Evolutionary conservation across 768 basidiomycete species (phyloP), one percentile per base, ranked within the genome.

Genomic region (Hirschioporus abietinus): DNA sequence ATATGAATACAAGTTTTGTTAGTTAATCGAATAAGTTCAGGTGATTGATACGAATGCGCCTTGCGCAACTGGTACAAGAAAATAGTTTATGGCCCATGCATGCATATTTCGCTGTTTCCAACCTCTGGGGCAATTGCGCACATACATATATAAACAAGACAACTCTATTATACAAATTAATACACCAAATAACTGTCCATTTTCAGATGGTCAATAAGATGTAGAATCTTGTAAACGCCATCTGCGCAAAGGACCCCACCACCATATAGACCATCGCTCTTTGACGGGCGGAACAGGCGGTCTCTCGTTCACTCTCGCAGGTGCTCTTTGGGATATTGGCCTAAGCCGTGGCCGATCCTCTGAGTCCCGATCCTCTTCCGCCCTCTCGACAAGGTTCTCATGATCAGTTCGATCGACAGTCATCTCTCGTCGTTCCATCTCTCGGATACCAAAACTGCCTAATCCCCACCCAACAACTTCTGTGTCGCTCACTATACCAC

Each of bases 181-280:
- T 52, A 20, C 42, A 52, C 20, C 4, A 52, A 52, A 20, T 52
- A 52, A 52, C 4, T 52, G 42, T 52, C 42, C 42, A 52, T 52
- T 52, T 52, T 52, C 2, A 52, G 4, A 52, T 52, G 15, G 12
- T 35, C 72, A 76, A 75, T 94, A 94, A 63, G 82, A 80, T 9
- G 92, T 93, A 68, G 90, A 85, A 71, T 94, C 92, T 70, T 88
- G 84, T 70, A 93, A 75, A 60, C 92, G 80, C 92, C 91, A 93
- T 30, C 82, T 81, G 60, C 83, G 79, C 24, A 93, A 75, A 1
- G 92, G 91, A 0, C 90, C 89, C 90, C 91, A 92, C 88, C 90
- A 91, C 87, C 87, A 92, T 67, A 90, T 68, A 7, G 89, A 90
- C 35, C 73, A 73, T 15, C 71, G 66, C 1, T 60, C 67, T 27